Percentiles rank a stretch among this genome's conserved stretches.
Evolutionary conservation across 768 basidiomycete genomes (phyloP).

Genomic region (Mycena leptocephala): DNA sequence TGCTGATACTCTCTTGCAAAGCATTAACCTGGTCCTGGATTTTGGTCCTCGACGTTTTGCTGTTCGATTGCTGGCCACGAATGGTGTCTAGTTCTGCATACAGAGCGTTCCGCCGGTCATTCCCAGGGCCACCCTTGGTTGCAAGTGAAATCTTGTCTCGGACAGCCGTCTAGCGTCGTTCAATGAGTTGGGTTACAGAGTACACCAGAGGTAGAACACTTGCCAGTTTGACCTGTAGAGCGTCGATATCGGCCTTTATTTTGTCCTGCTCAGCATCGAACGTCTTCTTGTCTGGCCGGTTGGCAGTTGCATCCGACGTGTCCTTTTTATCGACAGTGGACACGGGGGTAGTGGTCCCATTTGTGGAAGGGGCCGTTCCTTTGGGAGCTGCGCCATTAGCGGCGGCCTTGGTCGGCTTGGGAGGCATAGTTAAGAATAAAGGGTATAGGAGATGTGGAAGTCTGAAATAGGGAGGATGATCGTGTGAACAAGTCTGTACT

Average conservation of each 20-base stretch:
- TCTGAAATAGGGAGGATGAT: slow-evolving; percentile 32
- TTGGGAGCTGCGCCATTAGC: slow-evolving; percentile 60
- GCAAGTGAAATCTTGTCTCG: slow-evolving; percentile 83
- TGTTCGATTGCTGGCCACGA: slow-evolving; percentile 83
- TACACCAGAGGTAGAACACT: slow-evolving; percentile 51
- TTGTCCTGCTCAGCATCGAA: slow-evolving; percentile 90
- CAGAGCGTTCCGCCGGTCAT: slow-evolving; percentile 81
- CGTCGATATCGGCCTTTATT: slow-evolving; percentile 89
- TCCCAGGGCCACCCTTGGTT: slow-evolving; percentile 73
- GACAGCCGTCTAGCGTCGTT: slow-evolving; percentile 69
- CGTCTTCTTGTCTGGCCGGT: slow-evolving; percentile 88
- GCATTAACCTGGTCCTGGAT: slow-evolving; percentile 85
- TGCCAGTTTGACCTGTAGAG: slow-evolving; percentile 85
- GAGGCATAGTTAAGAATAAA: slow-evolving; percentile 55
- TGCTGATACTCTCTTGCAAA: slow-evolving; percentile 83
- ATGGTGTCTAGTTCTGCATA: slow-evolving; percentile 87
- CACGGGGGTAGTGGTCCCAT: slow-evolving; percentile 66
- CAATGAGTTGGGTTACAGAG: slow-evolving; percentile 15
- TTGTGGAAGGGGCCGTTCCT: slow-evolving; percentile 61
- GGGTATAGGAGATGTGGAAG: slow-evolving; percentile 37
- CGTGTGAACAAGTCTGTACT: slow-evolving; percentile 40
- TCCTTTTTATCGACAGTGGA: slow-evolving; percentile 60
- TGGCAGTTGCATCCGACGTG: slow-evolving; percentile 58
- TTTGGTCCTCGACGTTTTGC: slow-evolving; percentile 81
- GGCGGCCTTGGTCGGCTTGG: slow-evolving; percentile 70